phyloP scores from a whole-genome alignment of 139 green algal species.

The Tetratostichococcus sp. region DNA sequence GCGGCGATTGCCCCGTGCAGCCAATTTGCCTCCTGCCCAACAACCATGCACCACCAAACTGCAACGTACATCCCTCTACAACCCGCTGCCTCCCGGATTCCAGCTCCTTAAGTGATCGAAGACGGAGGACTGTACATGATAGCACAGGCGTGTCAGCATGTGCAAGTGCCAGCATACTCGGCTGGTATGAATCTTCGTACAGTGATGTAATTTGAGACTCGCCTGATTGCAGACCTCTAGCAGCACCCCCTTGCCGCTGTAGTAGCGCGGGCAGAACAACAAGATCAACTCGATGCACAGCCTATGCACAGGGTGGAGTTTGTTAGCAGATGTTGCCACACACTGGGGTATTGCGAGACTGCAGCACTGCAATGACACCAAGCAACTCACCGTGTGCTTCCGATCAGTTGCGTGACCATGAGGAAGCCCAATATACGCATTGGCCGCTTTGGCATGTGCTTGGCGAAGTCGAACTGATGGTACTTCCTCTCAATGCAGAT shows the following conservation, averaged over 20 bases:
- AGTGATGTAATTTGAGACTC: no score
- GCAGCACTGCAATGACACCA: no score
- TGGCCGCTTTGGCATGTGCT: slow-evolving; percentile 2
- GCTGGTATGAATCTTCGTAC: no score
- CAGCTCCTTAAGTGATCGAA: background rate
- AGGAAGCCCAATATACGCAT: slow-evolving; percentile 6
- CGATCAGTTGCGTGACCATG: background rate
- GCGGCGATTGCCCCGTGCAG: no score
- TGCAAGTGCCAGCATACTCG: no score
- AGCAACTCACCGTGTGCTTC: background rate
- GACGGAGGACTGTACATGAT: background rate
- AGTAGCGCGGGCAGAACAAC: background rate
- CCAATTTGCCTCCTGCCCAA: no score
- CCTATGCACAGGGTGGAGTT: no score
- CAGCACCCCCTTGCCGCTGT: background rate
- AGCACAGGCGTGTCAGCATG: no score
- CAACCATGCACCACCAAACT: no score
- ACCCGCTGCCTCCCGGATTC: background rate
- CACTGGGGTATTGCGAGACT: no score
- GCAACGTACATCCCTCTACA: background rate
- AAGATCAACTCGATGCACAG: background rate
- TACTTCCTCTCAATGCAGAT: slow-evolving; percentile 13
- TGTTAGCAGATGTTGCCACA: no score
- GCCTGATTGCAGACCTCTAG: background rate
- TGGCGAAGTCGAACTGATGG: slow-evolving; percentile 10